phyloP scores from a whole-genome alignment of 805 yeast genomes.

The Suhomyces tanzawaensis region DNA sequence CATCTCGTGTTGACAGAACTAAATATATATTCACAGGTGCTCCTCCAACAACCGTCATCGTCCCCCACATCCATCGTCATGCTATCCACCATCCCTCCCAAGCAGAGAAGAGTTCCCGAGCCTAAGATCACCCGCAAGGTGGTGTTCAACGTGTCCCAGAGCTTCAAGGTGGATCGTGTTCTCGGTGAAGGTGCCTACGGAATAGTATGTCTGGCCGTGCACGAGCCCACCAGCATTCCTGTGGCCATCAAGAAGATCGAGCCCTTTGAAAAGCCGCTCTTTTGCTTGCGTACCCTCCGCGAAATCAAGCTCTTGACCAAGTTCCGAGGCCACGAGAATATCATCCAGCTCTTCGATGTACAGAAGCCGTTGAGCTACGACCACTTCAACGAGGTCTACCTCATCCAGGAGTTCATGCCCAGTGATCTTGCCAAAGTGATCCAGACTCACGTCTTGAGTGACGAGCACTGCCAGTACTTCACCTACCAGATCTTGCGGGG shows the following conservation, averaged over 20 bases:
- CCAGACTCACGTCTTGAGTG: conserved; percentile 51
- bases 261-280: conserved; percentile 64
- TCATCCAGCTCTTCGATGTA: conserved; percentile 62
- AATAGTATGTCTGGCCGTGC: conserved; percentile 67
- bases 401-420: conserved; percentile 78
- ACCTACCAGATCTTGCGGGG: conserved; percentile 70
- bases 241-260: conserved; percentile 79
- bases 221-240: conserved; percentile 54
- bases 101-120: not conserved
- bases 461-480: conserved; percentile 70
- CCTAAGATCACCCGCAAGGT: conserved; percentile 3
- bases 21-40: not conserved
- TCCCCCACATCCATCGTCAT: not conserved
- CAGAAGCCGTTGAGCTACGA: conserved; percentile 61
- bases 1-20: not conserved
- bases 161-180: conserved; percentile 56
- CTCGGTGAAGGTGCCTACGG: conserved; percentile 86
- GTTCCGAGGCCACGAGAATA: conserved; percentile 69
- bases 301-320: conserved; percentile 65
- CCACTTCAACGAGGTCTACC: conserved; percentile 66
- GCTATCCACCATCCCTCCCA: conserved; percentile 3
- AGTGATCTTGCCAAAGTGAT: conserved; percentile 68
- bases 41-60: not conserved
- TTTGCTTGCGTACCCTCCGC: conserved; percentile 67
- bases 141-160: conserved; percentile 61